phyloP scores from a whole-genome alignment of 306 rosid genomes.

The Lagenaria siceraria region DNA sequence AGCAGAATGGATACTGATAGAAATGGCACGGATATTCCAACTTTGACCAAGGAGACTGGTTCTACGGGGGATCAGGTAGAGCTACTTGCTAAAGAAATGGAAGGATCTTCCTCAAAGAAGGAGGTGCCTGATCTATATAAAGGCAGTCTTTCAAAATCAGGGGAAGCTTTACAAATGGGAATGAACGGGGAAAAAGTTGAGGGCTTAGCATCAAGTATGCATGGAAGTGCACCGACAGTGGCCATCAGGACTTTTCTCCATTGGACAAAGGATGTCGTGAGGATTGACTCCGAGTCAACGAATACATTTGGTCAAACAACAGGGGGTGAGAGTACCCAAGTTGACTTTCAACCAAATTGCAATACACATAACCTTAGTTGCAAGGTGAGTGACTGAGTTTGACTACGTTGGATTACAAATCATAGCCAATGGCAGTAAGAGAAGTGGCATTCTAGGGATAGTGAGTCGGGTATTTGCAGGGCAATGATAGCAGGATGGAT shows the following conservation, averaged over 20 bases:
- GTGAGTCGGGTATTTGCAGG: conserved; percentile 80
- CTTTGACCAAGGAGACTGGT: conserved; percentile 10
- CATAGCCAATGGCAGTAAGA: conserved; percentile 58
- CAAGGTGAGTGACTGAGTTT: conserved; percentile 72
- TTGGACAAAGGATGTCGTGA: conserved; percentile 33
- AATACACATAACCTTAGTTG: conserved; percentile 49
- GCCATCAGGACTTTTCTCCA: conserved; percentile 19
- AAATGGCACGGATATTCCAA: not conserved
- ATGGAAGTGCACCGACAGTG: conserved; percentile 21
- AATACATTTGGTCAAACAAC: conserved; percentile 30
- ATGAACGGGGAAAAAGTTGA: conserved; percentile 21
- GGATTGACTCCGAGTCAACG: conserved; percentile 29
- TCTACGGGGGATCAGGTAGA: conserved; percentile 31
- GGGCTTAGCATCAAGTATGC: conserved; percentile 28
- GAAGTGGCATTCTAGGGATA: conserved; percentile 52
- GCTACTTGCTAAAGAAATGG: conserved; percentile 36
- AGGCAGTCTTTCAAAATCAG: not conserved
- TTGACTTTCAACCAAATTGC: conserved; percentile 29
- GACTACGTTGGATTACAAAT: conserved; percentile 59
- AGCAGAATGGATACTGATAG: not conserved
- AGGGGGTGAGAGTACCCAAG: conserved; percentile 34
- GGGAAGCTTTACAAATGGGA: not conserved
- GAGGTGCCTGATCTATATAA: not conserved
- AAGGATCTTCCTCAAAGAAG: conserved; percentile 18
- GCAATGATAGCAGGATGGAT: conserved; percentile 40